phyloP scores from a whole-genome alignment of 768 basidiomycete genomes.

The Amanita fuliginea region DNA sequence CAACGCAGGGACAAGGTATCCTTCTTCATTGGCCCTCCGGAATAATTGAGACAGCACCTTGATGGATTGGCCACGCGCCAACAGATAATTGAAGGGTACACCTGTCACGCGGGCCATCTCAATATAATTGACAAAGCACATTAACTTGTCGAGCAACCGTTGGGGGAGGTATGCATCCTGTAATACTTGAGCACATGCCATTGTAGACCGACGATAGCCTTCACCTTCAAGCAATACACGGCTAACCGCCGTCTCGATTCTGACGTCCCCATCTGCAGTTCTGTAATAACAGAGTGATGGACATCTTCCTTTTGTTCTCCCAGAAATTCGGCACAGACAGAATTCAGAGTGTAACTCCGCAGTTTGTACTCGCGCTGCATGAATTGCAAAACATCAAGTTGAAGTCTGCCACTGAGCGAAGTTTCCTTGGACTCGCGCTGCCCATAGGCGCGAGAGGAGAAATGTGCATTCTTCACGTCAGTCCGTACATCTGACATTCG shows the following conservation, averaged over 20 bases:
- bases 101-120: slow-evolving; percentile 99
- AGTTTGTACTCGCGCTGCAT: slow-evolving; percentile 99
- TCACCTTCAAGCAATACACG: slow-evolving; percentile 94
- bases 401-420: slow-evolving; percentile 80
- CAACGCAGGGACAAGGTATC: slow-evolving; percentile 78
- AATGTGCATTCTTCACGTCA: slow-evolving; percentile 87
- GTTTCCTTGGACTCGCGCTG: slow-evolving; percentile 96
- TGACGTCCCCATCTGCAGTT: slow-evolving; percentile 91
- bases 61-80: slow-evolving; percentile 94
- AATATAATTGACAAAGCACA: slow-evolving; percentile 97
- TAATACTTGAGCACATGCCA: background rate
- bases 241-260: slow-evolving; percentile 89
- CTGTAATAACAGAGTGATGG: slow-evolving; percentile 96
- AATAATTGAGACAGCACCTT: slow-evolving; percentile 96
- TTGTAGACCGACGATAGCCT: slow-evolving; percentile 1
- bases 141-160: slow-evolving; percentile 89
- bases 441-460: slow-evolving; percentile 96
- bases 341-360: slow-evolving; percentile 93
- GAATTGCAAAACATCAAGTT: slow-evolving; percentile 91
- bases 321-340: slow-evolving; percentile 94
- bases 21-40: slow-evolving; percentile 85
- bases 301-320: slow-evolving; percentile 99
- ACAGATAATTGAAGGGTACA: slow-evolving; percentile 95
- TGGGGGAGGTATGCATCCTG: slow-evolving; percentile 99
- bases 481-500: slow-evolving; percentile 50